Evolutionary conservation across 2,329 filamentous ascomycete genomes (phyloP), one percentile per base, ranked within the genome.

Genomic region (Pseudonectria foliicola): DNA sequence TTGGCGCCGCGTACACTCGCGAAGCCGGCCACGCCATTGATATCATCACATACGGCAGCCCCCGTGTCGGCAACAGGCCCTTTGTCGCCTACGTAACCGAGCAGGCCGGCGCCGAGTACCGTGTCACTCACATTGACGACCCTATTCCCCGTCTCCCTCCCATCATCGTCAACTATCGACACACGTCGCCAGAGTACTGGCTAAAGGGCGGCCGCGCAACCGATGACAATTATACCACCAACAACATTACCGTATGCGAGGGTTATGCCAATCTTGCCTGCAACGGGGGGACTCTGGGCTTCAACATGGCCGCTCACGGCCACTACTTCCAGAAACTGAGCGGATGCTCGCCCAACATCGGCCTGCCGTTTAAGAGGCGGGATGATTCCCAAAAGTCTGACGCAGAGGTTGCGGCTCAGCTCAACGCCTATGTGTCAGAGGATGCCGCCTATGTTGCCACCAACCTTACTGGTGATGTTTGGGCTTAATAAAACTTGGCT

Each of bases 131-230:
- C 57, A 58, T 57, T 34, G 61, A 71, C 46, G 81, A 85, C 51
- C 71, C 75, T 1, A 71, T 84, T 2, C 76, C 80, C 0, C 68
- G 73, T 23, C 61, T 84, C 26, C 79, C 80, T 3, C 68, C 75
- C 6, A 53, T 70, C 29, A 21, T 68, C n/a, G 49, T 77, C 34
- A 70, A 69, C 25, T 84, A 73, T 60, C 57, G 65, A 18, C 79
- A 82, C 53, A 69, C 74, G 13, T 70, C 62, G 16, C 76, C 78
- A 0, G 80, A 84, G 60, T 80, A 75, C 57, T 82, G 70, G 63
- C 61, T 77, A 18, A 49, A 35, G 15, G 13, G 27, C 29, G 27
- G 27, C 5, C 13, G 14, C 6, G 10, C 28, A 11, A 18, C n/a
- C 15, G 14, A 10, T 12, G 15, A 18, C 6, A 4, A 5, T 7